A percentile compares a stretch with the other conserved stretches of the same genome.
Evolutionary conservation across 2,329 filamentous ascomycete species (phyloP).

Genomic region (Talaromyces sp.): DNA sequence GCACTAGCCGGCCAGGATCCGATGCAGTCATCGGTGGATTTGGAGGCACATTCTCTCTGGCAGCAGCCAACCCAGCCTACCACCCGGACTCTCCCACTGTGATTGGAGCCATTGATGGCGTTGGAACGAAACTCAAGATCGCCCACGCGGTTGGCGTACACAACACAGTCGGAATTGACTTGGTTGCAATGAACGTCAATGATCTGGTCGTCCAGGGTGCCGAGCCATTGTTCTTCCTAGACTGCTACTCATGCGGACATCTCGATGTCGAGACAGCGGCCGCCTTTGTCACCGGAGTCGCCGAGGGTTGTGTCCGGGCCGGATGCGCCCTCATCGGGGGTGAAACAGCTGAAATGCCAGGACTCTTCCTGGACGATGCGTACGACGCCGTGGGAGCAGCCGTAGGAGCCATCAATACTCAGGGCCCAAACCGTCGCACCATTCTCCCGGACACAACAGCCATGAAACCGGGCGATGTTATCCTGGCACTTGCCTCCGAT

Average conservation of each 20-base stretch:
- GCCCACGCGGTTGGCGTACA: slow-evolving; percentile 86
- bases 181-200: slow-evolving; percentile 99
- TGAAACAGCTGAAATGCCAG: slow-evolving; percentile 97
- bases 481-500: slow-evolving; percentile 78
- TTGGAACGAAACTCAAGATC: slow-evolving; percentile 95
- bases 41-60: slow-evolving; percentile 77
- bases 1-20: slow-evolving; percentile 77
- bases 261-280: slow-evolving; percentile 72
- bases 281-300: slow-evolving; percentile 86
- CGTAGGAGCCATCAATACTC: slow-evolving; percentile 67
- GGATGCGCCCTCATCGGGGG: slow-evolving; percentile 91
- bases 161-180: slow-evolving; percentile 89
- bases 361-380: slow-evolving; percentile 80
- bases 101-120: slow-evolving; percentile 92
- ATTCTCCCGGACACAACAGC: slow-evolving; percentile 69
- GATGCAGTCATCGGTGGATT: slow-evolving; percentile 95
- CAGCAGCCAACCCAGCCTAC: slow-evolving; percentile 62
- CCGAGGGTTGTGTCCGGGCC: slow-evolving; percentile 76
- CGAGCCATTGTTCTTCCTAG: slow-evolving; percentile 90
- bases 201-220: slow-evolving; percentile 95
- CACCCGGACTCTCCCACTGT: slow-evolving; percentile 71
- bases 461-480: slow-evolving; percentile 78
- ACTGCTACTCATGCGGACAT: slow-evolving; percentile 93
- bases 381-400: slow-evolving; percentile 92
- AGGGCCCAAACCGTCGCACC: slow-evolving; percentile 48